Base-by-base conservation (phyloP, 176 grass and related monocot species). In the Rhynchospora tenuis region DNA sequence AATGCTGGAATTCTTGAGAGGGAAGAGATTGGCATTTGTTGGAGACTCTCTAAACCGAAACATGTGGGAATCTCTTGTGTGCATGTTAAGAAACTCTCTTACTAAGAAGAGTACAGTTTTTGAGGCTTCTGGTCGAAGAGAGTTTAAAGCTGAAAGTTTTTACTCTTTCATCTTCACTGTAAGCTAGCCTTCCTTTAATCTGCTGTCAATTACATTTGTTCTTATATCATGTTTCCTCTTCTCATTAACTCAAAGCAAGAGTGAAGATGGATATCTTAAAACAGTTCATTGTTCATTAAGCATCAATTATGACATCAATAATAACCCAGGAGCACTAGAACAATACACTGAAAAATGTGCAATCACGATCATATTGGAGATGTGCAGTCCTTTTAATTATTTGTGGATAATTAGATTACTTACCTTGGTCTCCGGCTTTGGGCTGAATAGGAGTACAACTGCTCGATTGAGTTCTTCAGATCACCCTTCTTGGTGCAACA, bases 61-160 rank as follows among this genome's bases (percentile, higher is more conserved):
- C 82, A 98, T 98, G 95, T 98, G 95, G 95, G 92, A 98, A 84
- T 94, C 95, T 28, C 89, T 98, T 12, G 92, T 98, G 60, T 98
- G 95, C 61, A 86, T 84, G 61, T 84, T 98, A 63, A 89, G 90
- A 58, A 77, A 95, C 47, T 86, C 92, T 47, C 42, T 98, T 66
- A 92, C 92, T 83, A 93, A 94, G 46, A 98, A 93, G 73, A 91
- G 58, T 51, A 93, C 90, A n/a, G 90, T 97, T 85, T 97, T 97
- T 64, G 95, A 97, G 90, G 89, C 87, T 33, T 94, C 92, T 58
- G 89, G 90, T 38, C 83, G 90, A 84, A 88, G 84, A 0, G 92
- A 98, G 64, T 98, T 98, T 85, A 90, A 91, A 86, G 86, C 89
- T 0, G 90, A 94, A 74, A 93, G 89, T 16, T 98, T 88, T 26